phyloP scores from a whole-genome alignment of 257 asterid genomes.

The Marsdenia floribunda region DNA sequence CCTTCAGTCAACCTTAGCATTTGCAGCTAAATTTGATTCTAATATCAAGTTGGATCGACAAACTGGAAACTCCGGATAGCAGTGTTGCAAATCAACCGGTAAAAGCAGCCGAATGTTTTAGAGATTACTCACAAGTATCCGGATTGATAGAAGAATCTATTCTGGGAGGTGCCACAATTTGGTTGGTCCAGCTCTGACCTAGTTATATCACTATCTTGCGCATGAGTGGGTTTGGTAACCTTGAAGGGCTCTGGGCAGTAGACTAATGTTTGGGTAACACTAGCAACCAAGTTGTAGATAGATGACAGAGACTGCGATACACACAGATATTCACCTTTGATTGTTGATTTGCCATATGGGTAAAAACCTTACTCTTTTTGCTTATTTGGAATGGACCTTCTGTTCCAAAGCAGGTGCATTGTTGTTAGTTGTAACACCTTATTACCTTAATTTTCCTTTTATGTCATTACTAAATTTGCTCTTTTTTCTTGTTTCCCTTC shows the following conservation, averaged over 20 bases:
- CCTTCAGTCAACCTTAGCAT: conserved; percentile 61
- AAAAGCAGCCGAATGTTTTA: conserved; percentile 19
- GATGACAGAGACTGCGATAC: neutral
- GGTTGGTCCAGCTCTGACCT: no score
- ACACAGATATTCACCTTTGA: neutral
- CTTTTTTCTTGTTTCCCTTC: no score
- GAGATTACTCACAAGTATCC: conserved; percentile 1
- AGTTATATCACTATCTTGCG: no score
- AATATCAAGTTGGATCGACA: conserved; percentile 36
- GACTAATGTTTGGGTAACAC: neutral
- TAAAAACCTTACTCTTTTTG: neutral
- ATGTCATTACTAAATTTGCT: no score
- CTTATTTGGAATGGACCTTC: neutral
- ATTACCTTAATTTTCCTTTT: neutral
- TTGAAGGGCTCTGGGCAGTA: neutral
- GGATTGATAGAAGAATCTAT: no score
- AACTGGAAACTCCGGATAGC: conserved; percentile 11
- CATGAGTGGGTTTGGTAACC: no score
- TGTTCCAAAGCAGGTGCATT: neutral
- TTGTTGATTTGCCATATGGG: neutral
- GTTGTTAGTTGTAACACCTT: neutral
- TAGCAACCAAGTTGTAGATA: neutral
- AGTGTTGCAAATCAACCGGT: conserved; percentile 11
- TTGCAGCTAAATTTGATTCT: conserved; percentile 69
- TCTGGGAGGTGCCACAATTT: no score